These are phyloP conservation scores for Fusarium bactridioides DNA, from an alignment of 2,329 filamentous ascomycete species.

Conservation along the genomic window DNA sequence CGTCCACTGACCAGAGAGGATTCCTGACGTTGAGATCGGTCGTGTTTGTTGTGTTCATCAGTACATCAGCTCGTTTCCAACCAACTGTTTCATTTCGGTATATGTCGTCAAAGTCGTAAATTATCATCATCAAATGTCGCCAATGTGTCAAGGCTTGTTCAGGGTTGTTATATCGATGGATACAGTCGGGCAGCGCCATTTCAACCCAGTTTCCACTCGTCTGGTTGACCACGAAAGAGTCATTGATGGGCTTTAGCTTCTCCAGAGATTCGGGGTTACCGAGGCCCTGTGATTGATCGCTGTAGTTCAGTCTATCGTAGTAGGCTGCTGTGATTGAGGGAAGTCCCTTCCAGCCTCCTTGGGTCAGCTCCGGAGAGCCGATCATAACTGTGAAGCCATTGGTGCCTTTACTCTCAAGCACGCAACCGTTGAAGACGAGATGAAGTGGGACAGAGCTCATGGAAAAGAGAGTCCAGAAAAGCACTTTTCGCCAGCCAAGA, in stretches of 20 bases:
- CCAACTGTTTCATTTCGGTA: slow-evolving; percentile 1
- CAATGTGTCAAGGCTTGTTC: slow-evolving; percentile 8
- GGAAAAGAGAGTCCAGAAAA: slow-evolving; percentile 13
- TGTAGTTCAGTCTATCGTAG: background rate
- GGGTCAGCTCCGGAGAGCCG: background rate
- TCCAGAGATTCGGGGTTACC: background rate
- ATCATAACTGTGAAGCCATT: slow-evolving; percentile 20
- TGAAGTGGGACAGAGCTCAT: slow-evolving; percentile 18
- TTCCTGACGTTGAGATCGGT: background rate
- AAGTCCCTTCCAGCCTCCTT: background rate
- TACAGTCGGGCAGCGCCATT: background rate
- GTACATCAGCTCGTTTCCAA: slow-evolving; percentile 19
- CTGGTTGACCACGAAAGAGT: background rate
- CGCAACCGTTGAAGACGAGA: slow-evolving; percentile 19
- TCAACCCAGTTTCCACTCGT: background rate
- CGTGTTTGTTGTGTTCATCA: background rate
- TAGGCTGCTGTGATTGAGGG: background rate
- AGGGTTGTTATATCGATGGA: slow-evolving; percentile 14
- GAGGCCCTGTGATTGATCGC: background rate
- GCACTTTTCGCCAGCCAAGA: background rate
- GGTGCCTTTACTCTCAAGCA: slow-evolving; percentile 15
- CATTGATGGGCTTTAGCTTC: background rate
- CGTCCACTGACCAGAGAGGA: slow-evolving; percentile 6
- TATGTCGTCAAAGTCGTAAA: slow-evolving; percentile 2
- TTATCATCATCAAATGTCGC: slow-evolving; percentile 18